Percentiles rank a stretch among this genome's conserved stretches.
Evolutionary conservation across 2,329 filamentous ascomycete genomes (phyloP).

Genomic region (Xylaria sp.): DNA sequence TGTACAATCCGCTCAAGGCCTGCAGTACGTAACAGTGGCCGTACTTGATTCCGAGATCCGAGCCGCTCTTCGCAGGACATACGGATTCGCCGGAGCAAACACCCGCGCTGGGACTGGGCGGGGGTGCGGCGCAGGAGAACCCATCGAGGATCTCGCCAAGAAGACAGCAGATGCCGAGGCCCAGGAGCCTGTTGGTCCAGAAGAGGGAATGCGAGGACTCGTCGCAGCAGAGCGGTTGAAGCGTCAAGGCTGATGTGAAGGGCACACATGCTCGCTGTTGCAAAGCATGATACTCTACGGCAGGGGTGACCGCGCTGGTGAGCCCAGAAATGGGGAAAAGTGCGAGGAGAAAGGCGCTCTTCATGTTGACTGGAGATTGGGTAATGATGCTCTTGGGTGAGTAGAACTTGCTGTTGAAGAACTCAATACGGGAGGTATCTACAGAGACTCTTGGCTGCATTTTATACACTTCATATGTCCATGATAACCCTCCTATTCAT

Average conservation of each 20-base stretch:
- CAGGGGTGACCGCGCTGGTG: slow-evolving; percentile 5
- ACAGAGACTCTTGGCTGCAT: not conserved
- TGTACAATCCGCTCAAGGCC: slow-evolving; percentile 27
- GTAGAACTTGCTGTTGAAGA: slow-evolving; percentile 14
- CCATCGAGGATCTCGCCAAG: slow-evolving; percentile 31
- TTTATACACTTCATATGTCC: slow-evolving; percentile 21
- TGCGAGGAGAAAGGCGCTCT: slow-evolving; percentile 17
- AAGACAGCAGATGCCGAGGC: slow-evolving; percentile 28
- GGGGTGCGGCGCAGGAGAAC: slow-evolving; percentile 13
- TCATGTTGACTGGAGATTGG: slow-evolving; percentile 20
- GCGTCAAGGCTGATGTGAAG: slow-evolving; percentile 27
- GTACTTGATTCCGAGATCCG: slow-evolving; percentile 31
- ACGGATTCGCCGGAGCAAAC: slow-evolving; percentile 27
- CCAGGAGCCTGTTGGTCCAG: slow-evolving; percentile 24
- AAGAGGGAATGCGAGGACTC: slow-evolving; percentile 22
- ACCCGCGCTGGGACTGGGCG: slow-evolving; percentile 13
- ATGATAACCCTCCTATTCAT: not conserved
- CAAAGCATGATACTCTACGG: slow-evolving; percentile 1
- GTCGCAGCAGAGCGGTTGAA: slow-evolving; percentile 22
- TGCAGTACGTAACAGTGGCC: slow-evolving; percentile 34
- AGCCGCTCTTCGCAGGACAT: slow-evolving; percentile 19
- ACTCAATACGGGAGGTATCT: not conserved
- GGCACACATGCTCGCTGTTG: slow-evolving; percentile 16
- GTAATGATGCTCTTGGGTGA: not conserved
- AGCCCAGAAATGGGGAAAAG: slow-evolving; percentile 26